Percentiles rank a stretch among this genome's conserved stretches.
These are phyloP conservation scores for Fusarium lateritium DNA, from an alignment of 2,329 filamentous ascomycete species.

Conservation along the genomic window DNA sequence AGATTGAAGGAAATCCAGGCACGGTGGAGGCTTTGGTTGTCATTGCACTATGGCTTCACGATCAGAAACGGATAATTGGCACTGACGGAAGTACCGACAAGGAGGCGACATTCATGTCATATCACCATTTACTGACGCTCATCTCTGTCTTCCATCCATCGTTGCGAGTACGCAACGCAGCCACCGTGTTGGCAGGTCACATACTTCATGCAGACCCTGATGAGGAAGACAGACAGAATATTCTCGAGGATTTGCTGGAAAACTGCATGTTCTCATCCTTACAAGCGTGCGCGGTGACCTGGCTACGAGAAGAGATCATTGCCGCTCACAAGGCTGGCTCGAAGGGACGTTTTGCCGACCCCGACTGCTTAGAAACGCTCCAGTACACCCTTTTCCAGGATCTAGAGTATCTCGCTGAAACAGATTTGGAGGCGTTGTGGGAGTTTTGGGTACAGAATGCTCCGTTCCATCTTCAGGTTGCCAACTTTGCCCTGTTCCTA, in stretches of 20 bases:
- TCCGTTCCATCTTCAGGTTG: conserved; percentile 70
- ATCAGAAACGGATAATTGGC: conserved; percentile 60
- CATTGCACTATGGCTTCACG: conserved; percentile 72
- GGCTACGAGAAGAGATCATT: conserved; percentile 75
- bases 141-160: conserved; percentile 71
- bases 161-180: conserved; percentile 68
- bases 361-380: conserved; percentile 71
- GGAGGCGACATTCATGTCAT: conserved; percentile 68
- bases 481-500: conserved; percentile 73
- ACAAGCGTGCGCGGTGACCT: conserved; percentile 74
- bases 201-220: conserved; percentile 72
- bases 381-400: conserved; percentile 74
- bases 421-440: conserved; percentile 59
- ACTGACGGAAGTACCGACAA: conserved; percentile 52
- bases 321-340: conserved; percentile 55
- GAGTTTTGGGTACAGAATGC: conserved; percentile 68
- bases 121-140: conserved; percentile 72
- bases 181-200: conserved; percentile 66
- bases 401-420: conserved; percentile 62
- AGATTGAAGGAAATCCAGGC: conserved; percentile 66
- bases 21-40: conserved; percentile 72
- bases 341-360: conserved; percentile 63
- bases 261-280: conserved; percentile 75
- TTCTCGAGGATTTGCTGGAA: conserved; percentile 75
- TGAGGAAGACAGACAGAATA: conserved; percentile 70